Conservation (phyloP, 2,329 filamentous ascomycete species). For the Paraphoma sp. region DNA sequence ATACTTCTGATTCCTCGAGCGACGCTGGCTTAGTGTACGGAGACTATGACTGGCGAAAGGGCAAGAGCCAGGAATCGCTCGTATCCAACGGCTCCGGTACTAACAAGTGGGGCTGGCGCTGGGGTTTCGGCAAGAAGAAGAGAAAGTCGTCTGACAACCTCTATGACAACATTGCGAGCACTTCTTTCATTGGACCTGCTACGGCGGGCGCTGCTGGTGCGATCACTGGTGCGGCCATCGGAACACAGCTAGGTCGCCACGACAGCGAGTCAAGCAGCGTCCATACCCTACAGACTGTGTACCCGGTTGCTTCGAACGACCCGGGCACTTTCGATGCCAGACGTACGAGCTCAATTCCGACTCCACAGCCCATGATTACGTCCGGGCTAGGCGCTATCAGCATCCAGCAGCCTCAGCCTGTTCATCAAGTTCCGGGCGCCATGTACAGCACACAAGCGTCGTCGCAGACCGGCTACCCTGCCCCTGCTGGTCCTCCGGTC, state of each 20-base stretch:
- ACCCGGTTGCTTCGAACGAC: conserved; percentile 71
- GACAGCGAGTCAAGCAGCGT: conserved; percentile 56
- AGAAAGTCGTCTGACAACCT: conserved; percentile 44
- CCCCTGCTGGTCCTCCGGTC: conserved; percentile 50
- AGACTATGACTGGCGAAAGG: conserved; percentile 47
- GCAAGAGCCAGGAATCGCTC: conserved; percentile 60
- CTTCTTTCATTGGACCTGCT: conserved; percentile 46
- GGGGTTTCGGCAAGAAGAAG: conserved; percentile 60
- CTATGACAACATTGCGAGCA: conserved; percentile 42
- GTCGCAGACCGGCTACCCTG: conserved; percentile 48
- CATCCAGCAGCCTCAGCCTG: conserved; percentile 85
- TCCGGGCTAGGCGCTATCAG: conserved; percentile 61
- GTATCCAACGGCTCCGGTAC: conserved; percentile 61
- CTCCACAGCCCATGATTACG: conserved; percentile 43
- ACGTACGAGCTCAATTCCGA: conserved; percentile 58
- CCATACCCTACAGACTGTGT: conserved; percentile 66
- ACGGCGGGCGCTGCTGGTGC: conserved; percentile 47
- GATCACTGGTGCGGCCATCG: conserved; percentile 51
- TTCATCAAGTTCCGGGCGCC: conserved; percentile 72
- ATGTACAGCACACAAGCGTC: conserved; percentile 63
- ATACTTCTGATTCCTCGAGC: conserved; percentile 52
- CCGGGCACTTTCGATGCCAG: conserved; percentile 66
- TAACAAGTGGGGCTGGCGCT: conserved; percentile 67
- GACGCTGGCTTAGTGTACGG: conserved; percentile 69
- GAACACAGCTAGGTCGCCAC: conserved; percentile 58